Evolutionary conservation across 2,329 filamentous ascomycete genomes (phyloP), one percentile per base, ranked within the genome.

Genomic region (Proliferodiscus dingleyae): DNA sequence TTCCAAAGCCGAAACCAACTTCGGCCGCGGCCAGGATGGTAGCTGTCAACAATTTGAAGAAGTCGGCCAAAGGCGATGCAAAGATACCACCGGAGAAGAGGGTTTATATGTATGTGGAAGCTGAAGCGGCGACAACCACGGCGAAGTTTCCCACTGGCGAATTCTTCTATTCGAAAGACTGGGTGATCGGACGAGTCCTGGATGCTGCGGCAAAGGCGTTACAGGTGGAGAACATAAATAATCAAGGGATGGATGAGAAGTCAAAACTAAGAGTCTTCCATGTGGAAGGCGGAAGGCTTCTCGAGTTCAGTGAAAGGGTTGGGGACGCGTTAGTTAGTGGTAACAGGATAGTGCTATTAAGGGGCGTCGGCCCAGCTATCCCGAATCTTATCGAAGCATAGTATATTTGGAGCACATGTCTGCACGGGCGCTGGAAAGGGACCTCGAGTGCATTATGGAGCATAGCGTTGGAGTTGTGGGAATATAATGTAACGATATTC

Each of bases 101-200:
- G n/a, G 69, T 98, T 2, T 97, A 97, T 62, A 62, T 98, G 1
- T 83, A 87, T 62, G 87, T 96, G 15, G 91, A 97, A 64, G 93
- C 91, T 0, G 89, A 90, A 60, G 87, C 87, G 8, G 87, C 88
- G 59, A 94, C 89, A 0, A 84, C 89, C 2, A 86, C 81, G 42
- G 81, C 86, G 5, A 95, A 95, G 65, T 81, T 87, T 34, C 89
- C 90, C 3, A 85, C 81, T 60, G 87, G 86, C 6, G 80, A 85
- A 49, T 89, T 91, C 66, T 94, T 82, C 65, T 94, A 86, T 64
- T 83, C 78, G 49, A 77, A 77, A 57, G 87, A 95, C 47, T 97
- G 89, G 89, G 91, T 85, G n/a, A 78, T 97, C 1, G 93, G 93
- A 0, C 72, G 89, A 38, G 74, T 93, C 16, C 68, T 95, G 43